These are phyloP conservation scores for Trichoderma oligosporum DNA, from an alignment of 2,329 filamentous ascomycete genomes.

Conservation along the genomic window DNA sequence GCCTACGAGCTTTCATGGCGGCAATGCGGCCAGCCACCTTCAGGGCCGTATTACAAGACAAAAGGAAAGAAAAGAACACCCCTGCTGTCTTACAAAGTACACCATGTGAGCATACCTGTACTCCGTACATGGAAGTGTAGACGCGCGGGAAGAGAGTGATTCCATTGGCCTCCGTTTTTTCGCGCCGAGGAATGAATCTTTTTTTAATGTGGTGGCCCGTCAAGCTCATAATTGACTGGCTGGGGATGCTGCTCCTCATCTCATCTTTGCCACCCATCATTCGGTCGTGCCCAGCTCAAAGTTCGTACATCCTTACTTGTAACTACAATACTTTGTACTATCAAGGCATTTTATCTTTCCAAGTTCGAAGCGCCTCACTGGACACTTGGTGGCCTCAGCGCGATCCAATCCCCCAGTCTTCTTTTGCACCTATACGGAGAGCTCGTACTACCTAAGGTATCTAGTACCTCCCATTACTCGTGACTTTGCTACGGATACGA, in stretches of 20 bases:
- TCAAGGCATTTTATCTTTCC: neutral
- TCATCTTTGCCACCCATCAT: neutral
- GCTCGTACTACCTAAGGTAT: neutral
- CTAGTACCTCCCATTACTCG: neutral
- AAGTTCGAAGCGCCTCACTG: slow-evolving; percentile 8
- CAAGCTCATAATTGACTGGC: slow-evolving; percentile 3
- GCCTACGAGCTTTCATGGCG: too few species aligned
- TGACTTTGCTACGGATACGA: too few species aligned
- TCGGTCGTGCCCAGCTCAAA: too few species aligned
- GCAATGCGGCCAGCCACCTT: too few species aligned
- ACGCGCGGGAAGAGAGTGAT: neutral
- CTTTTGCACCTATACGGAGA: neutral
- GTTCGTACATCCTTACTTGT: too few species aligned
- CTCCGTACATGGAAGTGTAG: neutral
- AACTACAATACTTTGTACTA: too few species aligned
- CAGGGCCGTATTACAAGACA: too few species aligned
- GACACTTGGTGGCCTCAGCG: slow-evolving; percentile 11
- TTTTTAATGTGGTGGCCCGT: neutral
- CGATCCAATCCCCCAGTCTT: slow-evolving; percentile 2
- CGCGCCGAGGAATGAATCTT: neutral
- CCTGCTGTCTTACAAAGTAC: too few species aligned
- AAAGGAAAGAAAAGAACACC: too few species aligned
- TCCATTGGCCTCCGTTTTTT: neutral
- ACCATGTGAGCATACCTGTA: neutral
- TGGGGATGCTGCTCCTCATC: neutral